Conservation (phyloP, 129 eudicot species). For the Saposhnikovia divaricata region DNA sequence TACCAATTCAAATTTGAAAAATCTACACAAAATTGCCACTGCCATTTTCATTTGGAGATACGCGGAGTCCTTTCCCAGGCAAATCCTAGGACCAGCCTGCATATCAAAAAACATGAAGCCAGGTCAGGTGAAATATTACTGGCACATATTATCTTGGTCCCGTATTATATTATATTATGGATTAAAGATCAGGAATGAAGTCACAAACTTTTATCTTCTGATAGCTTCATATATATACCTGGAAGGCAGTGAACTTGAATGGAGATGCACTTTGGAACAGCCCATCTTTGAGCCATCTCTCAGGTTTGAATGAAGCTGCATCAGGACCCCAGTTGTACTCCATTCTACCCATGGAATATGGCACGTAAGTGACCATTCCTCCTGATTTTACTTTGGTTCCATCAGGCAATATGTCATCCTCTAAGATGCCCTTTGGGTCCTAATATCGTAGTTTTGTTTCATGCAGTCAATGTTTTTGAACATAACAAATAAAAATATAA, state of each 20-base stretch:
- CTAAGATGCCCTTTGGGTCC: conserved; percentile 90
- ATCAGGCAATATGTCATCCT: conserved; percentile 85
- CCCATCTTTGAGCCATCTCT: conserved; percentile 90
- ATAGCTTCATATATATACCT: conserved; percentile 31
- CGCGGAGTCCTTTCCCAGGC: conserved; percentile 87
- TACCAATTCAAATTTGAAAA: conserved; percentile 69
- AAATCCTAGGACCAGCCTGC: conserved; percentile 95
- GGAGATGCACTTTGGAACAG: conserved; percentile 86
- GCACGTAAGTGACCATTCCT: conserved; percentile 98
- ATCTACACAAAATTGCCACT: conserved; percentile 81
- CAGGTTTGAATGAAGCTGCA: conserved; percentile 82
- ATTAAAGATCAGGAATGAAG: neutral
- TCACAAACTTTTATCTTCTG: neutral
- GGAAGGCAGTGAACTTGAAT: conserved; percentile 92
- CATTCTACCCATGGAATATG: conserved; percentile 98
- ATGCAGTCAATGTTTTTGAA: neutral
- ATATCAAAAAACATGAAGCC: conserved; percentile 6
- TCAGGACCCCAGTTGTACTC: conserved; percentile 97
- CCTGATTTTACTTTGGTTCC: conserved; percentile 95
- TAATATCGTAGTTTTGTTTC: conserved; percentile 13
- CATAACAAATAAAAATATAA: neutral
- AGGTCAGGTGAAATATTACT: neutral
- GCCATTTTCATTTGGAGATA: conserved; percentile 98
- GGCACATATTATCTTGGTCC: neutral
- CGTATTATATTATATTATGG: neutral